Evolutionary conservation across 306 rosid species (phyloP).

Genomic region (Glycine latifolia): DNA sequence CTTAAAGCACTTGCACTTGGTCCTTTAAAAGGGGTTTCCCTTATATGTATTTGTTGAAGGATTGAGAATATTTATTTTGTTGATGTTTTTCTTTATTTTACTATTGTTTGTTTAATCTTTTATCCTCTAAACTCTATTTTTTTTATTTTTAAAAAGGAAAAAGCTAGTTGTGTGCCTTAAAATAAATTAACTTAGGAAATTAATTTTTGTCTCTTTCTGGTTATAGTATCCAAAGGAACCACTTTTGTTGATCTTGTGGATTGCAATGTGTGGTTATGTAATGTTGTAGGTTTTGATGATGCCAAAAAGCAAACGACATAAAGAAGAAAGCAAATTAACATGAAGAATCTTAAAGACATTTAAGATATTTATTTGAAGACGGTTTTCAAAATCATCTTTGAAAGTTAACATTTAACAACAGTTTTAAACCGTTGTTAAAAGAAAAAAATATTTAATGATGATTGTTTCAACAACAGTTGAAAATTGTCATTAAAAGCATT

Average conservation of each 20-base stretch:
- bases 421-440: no score
- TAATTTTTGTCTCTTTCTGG: constrained; percentile 27
- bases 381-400: no score
- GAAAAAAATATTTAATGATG: no score
- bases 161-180: not conserved
- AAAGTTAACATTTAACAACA: no score
- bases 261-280: constrained; percentile 50
- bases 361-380: no score
- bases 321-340: no score
- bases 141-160: not conserved
- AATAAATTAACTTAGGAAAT: constrained; percentile 6
- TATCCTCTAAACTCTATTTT: not conserved
- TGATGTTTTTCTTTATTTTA: not conserved
- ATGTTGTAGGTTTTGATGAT: no score
- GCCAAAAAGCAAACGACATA: no score
- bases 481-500: no score
- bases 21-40: not conserved
- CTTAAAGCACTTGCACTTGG: not conserved
- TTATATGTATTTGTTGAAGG: no score
- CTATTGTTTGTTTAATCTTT: not conserved
- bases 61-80: constrained; percentile 5
- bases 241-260: constrained; percentile 62
- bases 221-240: constrained; percentile 77
- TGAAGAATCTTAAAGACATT: no score
- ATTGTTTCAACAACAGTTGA: no score